Evolutionary conservation across 305 asterid genomes (phyloP).

Genomic region (Coffea humblotiana): DNA sequence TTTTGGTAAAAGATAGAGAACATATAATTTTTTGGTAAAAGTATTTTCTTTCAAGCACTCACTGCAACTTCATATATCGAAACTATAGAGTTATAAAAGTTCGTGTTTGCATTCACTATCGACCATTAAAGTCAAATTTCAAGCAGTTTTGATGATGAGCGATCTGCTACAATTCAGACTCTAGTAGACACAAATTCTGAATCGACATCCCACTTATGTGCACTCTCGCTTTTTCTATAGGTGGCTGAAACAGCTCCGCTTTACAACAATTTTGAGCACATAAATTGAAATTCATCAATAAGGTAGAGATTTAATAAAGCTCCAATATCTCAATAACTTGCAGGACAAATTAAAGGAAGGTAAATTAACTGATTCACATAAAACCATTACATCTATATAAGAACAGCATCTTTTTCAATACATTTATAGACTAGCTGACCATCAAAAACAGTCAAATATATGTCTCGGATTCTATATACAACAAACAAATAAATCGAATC

Average conservation of each 20-base stretch:
- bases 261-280: neutral
- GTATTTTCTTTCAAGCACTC: neutral
- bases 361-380: neutral
- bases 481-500: neutral
- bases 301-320: neutral
- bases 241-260: neutral
- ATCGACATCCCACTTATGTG: neutral
- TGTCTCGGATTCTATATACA: conserved; percentile 1
- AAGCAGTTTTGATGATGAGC: no score
- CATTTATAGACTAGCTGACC: neutral
- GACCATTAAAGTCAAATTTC: neutral
- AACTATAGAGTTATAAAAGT: neutral
- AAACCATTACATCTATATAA: neutral
- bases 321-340: neutral
- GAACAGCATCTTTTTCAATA: neutral
- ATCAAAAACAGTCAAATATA: neutral
- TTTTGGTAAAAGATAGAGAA: no score
- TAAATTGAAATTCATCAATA: neutral
- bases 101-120: neutral
- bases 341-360: neutral
- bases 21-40: no score
- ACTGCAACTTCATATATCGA: neutral
- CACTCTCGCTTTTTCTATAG: neutral
- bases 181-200: neutral
- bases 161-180: no score